Conservation (phyloP, 1,284 basidiomycete species). For the Inonotus obliquus region DNA sequence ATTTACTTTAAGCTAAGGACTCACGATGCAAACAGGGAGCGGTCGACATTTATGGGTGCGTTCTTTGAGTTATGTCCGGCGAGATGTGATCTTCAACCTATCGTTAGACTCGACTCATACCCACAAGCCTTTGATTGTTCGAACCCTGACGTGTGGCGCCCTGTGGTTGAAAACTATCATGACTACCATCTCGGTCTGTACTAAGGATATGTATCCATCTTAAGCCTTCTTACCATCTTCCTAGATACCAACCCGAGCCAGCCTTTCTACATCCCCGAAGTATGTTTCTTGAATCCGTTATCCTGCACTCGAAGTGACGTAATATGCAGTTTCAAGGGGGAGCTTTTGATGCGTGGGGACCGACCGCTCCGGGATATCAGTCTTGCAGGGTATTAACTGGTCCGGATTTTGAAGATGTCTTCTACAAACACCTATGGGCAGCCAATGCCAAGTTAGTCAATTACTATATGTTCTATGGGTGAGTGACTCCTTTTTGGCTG, state of each 20-base stretch:
- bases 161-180: constrained; percentile 39
- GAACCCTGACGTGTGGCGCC: constrained; percentile 53
- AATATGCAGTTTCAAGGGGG: constrained; percentile 22
- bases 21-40: constrained; percentile 47
- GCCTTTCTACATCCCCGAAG: constrained; percentile 32
- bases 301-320: not conserved
- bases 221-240: not conserved
- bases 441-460: constrained; percentile 29
- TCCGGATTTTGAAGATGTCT: constrained; percentile 28
- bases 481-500: not conserved
- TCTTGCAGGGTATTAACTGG: constrained; percentile 27
- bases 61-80: constrained; percentile 37
- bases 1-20: constrained; percentile 20
- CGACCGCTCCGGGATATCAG: constrained; percentile 21
- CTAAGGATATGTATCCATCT: not conserved
- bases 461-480: constrained; percentile 30
- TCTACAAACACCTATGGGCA: constrained; percentile 28
- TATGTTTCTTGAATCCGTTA: constrained; percentile 20
- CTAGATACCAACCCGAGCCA: constrained; percentile 23
- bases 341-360: constrained; percentile 27
- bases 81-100: not conserved
- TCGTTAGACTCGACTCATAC: constrained; percentile 52
- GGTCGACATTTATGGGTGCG: constrained; percentile 54
- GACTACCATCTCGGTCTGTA: constrained; percentile 30
- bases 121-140: constrained; percentile 74